Conservation (phyloP, 2,329 filamentous ascomycete genomes). For the Fusarium illudens region DNA sequence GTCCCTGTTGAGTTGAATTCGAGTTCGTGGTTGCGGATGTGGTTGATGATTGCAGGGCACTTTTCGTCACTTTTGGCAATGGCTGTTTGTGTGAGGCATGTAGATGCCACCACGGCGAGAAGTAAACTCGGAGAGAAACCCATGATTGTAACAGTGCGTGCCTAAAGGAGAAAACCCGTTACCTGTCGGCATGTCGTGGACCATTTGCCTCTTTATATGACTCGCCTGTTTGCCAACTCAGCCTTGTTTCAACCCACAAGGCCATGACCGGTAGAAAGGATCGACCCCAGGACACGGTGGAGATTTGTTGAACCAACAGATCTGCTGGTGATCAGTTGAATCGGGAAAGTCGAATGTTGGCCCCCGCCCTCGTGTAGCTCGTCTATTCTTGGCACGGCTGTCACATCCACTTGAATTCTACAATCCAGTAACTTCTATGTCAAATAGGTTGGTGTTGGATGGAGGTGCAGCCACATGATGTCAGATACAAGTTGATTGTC, state of each 20-base stretch:
- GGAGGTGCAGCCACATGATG: background rate
- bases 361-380: background rate
- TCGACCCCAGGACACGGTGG: background rate
- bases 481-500: background rate
- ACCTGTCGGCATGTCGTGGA: background rate
- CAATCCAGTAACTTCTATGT: background rate
- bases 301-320: background rate
- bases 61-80: background rate
- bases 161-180: background rate
- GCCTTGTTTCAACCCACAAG: background rate
- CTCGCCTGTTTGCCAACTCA: background rate
- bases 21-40: background rate
- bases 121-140: background rate
- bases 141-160: background rate
- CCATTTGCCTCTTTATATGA: background rate
- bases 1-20: background rate
- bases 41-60: background rate
- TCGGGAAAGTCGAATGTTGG: background rate
- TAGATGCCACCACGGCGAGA: background rate
- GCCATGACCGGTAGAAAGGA: background rate
- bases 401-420: background rate
- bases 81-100: background rate
- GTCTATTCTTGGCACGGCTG: background rate
- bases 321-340: background rate
- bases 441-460: background rate